These are phyloP conservation scores for Coprinopsis strossmayeri DNA, from an alignment of 768 basidiomycete genomes.

Conservation along the genomic window DNA sequence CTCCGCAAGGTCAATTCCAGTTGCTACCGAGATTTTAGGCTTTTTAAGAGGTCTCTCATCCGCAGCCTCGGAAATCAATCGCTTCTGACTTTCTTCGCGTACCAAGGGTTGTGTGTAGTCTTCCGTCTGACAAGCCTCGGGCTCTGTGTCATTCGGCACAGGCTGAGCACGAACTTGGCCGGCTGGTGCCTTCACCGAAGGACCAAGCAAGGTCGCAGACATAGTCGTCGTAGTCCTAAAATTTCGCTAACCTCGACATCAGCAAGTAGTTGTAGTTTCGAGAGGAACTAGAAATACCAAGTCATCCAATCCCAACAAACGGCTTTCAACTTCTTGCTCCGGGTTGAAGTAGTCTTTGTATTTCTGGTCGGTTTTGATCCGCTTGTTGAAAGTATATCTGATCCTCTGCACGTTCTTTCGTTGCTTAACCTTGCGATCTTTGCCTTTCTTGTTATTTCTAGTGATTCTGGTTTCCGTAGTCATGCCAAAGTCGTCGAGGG, in stretches of 20 bases:
- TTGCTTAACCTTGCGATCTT: slow-evolving; percentile 34
- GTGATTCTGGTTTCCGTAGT: slow-evolving; percentile 29
- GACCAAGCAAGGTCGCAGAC: background rate
- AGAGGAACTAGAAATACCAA: slow-evolving; percentile 35
- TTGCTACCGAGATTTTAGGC: slow-evolving; percentile 65
- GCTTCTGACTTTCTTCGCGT: slow-evolving; percentile 18
- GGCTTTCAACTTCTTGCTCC: slow-evolving; percentile 49
- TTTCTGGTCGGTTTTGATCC: slow-evolving; percentile 33
- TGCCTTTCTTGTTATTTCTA: slow-evolving; percentile 29
- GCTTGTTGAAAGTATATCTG: slow-evolving; percentile 51
- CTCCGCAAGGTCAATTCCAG: slow-evolving; percentile 70
- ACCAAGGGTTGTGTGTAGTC: background rate
- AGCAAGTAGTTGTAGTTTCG: background rate
- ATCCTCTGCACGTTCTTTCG: slow-evolving; percentile 46
- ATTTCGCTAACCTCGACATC: slow-evolving; percentile 12
- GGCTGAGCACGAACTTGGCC: background rate
- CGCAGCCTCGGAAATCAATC: slow-evolving; percentile 23
- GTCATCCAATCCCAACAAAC: slow-evolving; percentile 53
- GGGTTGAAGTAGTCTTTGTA: slow-evolving; percentile 71
- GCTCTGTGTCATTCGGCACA: too few species aligned
- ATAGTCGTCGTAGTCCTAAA: slow-evolving; percentile 3
- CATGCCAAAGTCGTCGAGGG: slow-evolving; percentile 44
- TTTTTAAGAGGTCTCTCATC: slow-evolving; percentile 39
- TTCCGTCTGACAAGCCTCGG: too few species aligned
- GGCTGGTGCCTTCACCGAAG: background rate